A percentile compares a stretch with the other conserved stretches of the same genome.
Conservation (phyloP, 305 asterid species). For the Solanum hybrid region DNA sequence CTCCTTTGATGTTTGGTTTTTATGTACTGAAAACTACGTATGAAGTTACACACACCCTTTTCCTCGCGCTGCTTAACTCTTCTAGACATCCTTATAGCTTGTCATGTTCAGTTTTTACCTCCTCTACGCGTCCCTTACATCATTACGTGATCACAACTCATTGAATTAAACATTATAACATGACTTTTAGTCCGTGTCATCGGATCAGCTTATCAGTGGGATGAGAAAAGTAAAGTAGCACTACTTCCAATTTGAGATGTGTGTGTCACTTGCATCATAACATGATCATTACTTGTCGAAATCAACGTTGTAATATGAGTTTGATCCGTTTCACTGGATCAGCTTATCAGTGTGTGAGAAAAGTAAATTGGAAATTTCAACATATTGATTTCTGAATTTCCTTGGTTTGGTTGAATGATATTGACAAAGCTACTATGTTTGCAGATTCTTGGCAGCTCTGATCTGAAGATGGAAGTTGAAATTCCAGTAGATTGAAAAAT, state of each 20-base stretch:
- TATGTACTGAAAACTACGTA: not conserved
- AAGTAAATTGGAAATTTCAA: not conserved
- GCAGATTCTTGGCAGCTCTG: slow-evolving; percentile 60
- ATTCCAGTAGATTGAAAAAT: slow-evolving; percentile 58
- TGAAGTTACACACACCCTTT: not conserved
- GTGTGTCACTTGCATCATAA: not conserved
- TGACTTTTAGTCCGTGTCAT: not conserved
- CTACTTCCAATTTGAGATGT: not conserved
- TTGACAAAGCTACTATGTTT: not conserved
- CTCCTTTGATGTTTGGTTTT: not conserved
- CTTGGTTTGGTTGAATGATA: not conserved
- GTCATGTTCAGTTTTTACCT: not conserved
- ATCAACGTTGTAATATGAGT: not conserved
- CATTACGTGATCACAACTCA: not conserved
- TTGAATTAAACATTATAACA: not conserved
- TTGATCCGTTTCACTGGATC: not conserved
- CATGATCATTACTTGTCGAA: not conserved
- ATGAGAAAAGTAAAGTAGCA: not conserved
- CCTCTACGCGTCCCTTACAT: not conserved
- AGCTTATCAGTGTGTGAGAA: not conserved
- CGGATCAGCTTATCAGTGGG: not conserved
- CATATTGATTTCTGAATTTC: not conserved
- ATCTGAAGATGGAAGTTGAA: slow-evolving; percentile 65
- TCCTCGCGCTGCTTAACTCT: not conserved
- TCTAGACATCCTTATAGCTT: not conserved